Evolutionary conservation across 352 stramenopile genomes (phyloP), one percentile per base, ranked within the genome.

Genomic region (Phytophthora hybrid): DNA sequence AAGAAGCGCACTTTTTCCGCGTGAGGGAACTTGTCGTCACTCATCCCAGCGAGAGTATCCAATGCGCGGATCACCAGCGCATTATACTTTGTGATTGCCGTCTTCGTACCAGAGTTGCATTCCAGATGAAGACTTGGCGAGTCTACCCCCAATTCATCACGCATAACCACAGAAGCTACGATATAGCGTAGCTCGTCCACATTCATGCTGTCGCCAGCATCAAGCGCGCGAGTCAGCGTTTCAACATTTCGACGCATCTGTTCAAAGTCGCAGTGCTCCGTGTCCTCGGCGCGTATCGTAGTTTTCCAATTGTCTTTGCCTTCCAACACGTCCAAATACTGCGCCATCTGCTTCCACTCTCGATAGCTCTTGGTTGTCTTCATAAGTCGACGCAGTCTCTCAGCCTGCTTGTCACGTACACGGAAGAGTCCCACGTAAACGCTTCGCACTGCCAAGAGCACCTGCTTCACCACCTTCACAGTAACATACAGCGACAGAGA

Each of bases 71-170:
- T 72, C 3, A 91, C 68, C 5, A 88, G 60, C 29, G 63, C 59
- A 31, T 88, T 80, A 69, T 91, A 92, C 32, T 83, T 67, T 0
- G 85, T 83, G 14, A 94, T 87, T 19, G 84, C 68, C 2, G 74
- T 67, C 61, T 94, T 94, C 16, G 88, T 92, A 23, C 84, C 86
- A 14, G 80, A 85, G 58, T 89, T 82, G 55, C 79, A 83, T 57
- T 82, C 78, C 26, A 90, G 52, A 37, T 92, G 87, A 18, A 93
- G 73, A 41, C 72, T 80, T 1, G 88, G 65, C 18, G 80, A 73
- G 67, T 93, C 83, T 11, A 93, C 73, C 10, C 86, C 84, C 16
- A 82, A 71, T 59, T 93, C 88, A 58, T 92, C 85, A 29, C 88
- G 84, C 77, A 86, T 91, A 19, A 91, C 74, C 31, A 87, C 80